Percentiles rank a stretch among this genome's conserved stretches.
phyloP scores from a whole-genome alignment of 2,329 filamentous ascomycete species.

The Chaetomium olivaceum region DNA sequence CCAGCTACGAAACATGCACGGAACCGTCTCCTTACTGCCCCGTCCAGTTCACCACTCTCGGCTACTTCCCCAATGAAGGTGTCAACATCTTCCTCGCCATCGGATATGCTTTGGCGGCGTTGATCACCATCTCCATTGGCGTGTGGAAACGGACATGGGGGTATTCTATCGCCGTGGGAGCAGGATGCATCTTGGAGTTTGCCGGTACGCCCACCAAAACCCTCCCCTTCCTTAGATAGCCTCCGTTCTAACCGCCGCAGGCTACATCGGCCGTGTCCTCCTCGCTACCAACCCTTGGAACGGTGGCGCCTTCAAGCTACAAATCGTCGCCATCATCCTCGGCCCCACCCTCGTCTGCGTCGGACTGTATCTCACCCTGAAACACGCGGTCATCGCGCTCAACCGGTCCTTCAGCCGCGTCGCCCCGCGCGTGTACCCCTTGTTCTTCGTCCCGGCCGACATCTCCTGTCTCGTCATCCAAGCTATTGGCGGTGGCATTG shows the following conservation, averaged over 20 bases:
- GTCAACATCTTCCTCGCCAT: slow-evolving; percentile 56
- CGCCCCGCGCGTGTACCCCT: slow-evolving; percentile 52
- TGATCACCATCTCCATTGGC: slow-evolving; percentile 47
- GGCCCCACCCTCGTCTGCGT: slow-evolving; percentile 62
- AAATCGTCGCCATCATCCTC: slow-evolving; percentile 61
- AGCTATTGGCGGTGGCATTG: slow-evolving; percentile 58
- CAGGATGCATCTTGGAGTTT: slow-evolving; percentile 55
- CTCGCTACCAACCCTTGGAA: slow-evolving; percentile 57
- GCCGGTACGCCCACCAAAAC: slow-evolving; percentile 43
- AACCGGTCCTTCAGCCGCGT: slow-evolving; percentile 52
- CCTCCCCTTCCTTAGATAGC: background rate
- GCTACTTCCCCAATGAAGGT: slow-evolving; percentile 57
- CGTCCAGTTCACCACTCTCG: slow-evolving; percentile 53
- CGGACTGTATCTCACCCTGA: slow-evolving; percentile 64
- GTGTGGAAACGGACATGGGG: slow-evolving; percentile 57
- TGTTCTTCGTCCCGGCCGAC: slow-evolving; percentile 60
- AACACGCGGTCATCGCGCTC: slow-evolving; percentile 55
- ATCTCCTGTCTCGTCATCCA: slow-evolving; percentile 60
- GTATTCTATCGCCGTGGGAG: slow-evolving; percentile 51
- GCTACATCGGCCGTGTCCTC: slow-evolving; percentile 54
- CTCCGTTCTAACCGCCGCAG: slow-evolving; percentile 31
- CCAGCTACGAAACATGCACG: slow-evolving; percentile 37
- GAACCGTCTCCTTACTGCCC: slow-evolving; percentile 49
- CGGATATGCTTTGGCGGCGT: slow-evolving; percentile 49
- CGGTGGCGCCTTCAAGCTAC: slow-evolving; percentile 54